These are phyloP conservation scores for Sclerotinia sclerotiorum DNA, from an alignment of 2,329 filamentous ascomycete species.

Conservation along the genomic window DNA sequence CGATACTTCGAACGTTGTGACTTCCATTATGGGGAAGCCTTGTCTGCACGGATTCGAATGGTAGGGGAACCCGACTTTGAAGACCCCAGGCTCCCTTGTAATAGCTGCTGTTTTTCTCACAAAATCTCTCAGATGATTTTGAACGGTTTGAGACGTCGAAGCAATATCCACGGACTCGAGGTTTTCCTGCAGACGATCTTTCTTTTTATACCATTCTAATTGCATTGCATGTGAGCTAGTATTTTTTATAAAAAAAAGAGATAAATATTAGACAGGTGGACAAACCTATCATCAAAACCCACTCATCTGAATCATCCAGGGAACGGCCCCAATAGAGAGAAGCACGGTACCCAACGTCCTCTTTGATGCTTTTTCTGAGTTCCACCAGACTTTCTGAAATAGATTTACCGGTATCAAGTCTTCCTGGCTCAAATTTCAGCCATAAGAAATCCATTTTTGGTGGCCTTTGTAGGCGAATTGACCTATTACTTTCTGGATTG, in stretches of 20 bases:
- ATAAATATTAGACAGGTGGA: background rate
- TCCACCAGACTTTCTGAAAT: background rate
- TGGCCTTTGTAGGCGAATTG: background rate
- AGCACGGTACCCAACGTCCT: background rate
- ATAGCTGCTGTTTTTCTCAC: background rate
- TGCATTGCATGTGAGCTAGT: background rate
- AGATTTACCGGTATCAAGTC: background rate
- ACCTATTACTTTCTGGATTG: background rate
- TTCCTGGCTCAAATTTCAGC: background rate
- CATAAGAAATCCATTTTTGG: background rate
- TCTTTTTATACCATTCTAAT: background rate
- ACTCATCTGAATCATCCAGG: background rate
- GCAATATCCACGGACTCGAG: background rate
- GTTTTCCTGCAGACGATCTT: background rate
- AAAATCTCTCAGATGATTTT: background rate
- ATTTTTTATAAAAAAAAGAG: background rate
- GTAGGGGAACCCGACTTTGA: background rate
- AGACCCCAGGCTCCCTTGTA: background rate
- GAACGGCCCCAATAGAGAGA: background rate
- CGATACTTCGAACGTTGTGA: slow-evolving; percentile 4
- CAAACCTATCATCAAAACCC: background rate
- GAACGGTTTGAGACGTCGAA: background rate
- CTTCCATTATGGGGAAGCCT: background rate
- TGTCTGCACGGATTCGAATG: background rate
- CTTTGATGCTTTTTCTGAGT: background rate